phyloP scores from a whole-genome alignment of 441 rosid genomes.

The Croton laevigatus region DNA sequence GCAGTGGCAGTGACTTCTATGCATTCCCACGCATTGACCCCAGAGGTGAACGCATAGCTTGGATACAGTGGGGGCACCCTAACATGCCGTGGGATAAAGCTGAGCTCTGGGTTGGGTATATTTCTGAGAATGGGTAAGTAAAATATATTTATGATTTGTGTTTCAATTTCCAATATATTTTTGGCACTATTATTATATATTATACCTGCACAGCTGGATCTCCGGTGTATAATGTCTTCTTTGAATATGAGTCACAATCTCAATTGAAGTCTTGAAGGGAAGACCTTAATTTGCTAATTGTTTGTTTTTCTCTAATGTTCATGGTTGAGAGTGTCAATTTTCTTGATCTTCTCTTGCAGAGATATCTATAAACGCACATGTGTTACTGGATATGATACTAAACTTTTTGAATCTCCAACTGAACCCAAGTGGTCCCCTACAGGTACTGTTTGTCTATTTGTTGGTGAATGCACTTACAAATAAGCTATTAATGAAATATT shows the following conservation, averaged over 20 bases:
- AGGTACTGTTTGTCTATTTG: constrained; percentile 37
- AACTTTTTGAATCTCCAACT: constrained; percentile 73
- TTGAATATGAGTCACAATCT: too few species aligned
- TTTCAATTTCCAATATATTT: too few species aligned
- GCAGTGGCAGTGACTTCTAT: constrained; percentile 83
- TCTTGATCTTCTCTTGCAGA: constrained; percentile 42
- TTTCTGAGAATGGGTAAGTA: constrained; percentile 71
- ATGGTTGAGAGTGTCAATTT: constrained; percentile 10
- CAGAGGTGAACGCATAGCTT: constrained; percentile 69
- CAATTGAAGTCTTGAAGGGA: background rate
- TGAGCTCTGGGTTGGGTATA: constrained; percentile 89
- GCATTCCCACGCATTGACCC: constrained; percentile 87
- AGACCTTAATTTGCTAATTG: background rate
- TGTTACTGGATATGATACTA: constrained; percentile 74
- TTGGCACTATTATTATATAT: too few species aligned
- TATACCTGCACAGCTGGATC: too few species aligned
- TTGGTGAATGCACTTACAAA: background rate
- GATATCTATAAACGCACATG: constrained; percentile 59
- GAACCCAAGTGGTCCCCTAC: constrained; percentile 92
- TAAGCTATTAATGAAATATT: too few species aligned
- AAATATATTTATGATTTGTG: background rate
- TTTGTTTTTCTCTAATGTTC: background rate
- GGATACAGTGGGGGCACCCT: constrained; percentile 93
- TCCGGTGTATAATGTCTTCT: too few species aligned
- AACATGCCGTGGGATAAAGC: constrained; percentile 97